Base-by-base conservation (phyloP, 176 grass and related monocot species). In the Ampelocalamus luodianensis region DNA sequence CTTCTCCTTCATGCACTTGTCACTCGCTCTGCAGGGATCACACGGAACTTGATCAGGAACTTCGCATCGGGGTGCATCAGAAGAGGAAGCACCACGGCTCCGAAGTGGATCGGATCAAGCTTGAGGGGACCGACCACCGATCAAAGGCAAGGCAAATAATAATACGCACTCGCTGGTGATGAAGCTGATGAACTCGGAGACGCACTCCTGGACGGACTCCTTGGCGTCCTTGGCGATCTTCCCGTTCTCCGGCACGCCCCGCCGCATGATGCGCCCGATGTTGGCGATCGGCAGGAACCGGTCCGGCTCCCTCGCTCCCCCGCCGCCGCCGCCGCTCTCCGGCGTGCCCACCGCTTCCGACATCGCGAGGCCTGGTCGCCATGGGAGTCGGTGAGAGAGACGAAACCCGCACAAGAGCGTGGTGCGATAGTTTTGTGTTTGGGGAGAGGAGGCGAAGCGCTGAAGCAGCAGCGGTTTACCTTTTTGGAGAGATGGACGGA, bases 131-230 rank as follows among this genome's bases (percentile, higher is more conserved):
- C 6, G 6, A 7, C 1, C 55, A n/a, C 55, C 55, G 18, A 58
- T 23, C 55, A 58, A 58, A n/a, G 22, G 55, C 55, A 58, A 23
- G 24, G n/a, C 24, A 14, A 34, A 34, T 34, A 34, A 5, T 4
- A 63, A 29, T 14, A 66, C 82, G 81, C 40, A 92, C 93, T 95
- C 93, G 90, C 90, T 95, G 56, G 93, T 95, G 46, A 95, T 78
- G 78, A 95, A 95, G 75, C 93, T 92, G 55, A 95, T 95, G 72
- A 95, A 95, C 88, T 95, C 93, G 76, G 90, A 95, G 49, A 92
- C 88, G 63, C 93, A 95, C 85, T 95, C 93, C 85, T 95, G 93
- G 43, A 95, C 37, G 46, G 88, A 95, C 40, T 95, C 93, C 78
- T 95, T 95, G 22, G 93, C 75, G 84, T 95, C 93, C 82, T 95